Conservation (phyloP, 495 filamentous ascomycete species). For the Penicillium coprophilum region DNA sequence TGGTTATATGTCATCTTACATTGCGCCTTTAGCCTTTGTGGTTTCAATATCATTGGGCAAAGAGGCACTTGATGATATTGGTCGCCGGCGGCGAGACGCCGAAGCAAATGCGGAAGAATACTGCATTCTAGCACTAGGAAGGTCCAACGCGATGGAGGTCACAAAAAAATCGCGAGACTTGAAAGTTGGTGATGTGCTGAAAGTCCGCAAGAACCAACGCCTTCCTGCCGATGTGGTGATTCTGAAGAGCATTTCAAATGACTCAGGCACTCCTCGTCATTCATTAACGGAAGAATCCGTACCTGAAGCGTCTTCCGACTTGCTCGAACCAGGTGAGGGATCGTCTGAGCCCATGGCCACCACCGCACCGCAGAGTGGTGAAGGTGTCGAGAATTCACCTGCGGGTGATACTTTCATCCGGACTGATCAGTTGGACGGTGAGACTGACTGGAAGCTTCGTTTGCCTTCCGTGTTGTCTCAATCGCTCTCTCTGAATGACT, state of each 20-base stretch:
- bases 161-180: conserved; percentile 82
- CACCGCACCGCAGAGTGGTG: conserved; percentile 9
- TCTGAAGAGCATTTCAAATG: conserved; percentile 74
- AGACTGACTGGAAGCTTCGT: conserved; percentile 98
- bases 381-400: conserved; percentile 23
- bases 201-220: conserved; percentile 84
- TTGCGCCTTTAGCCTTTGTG: conserved; percentile 90
- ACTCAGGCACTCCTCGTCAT: conserved; percentile 39
- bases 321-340: conserved; percentile 27
- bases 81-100: conserved; percentile 75
- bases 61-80: conserved; percentile 93
- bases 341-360: conserved; percentile 16
- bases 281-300: conserved; percentile 18
- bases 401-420: conserved; percentile 92
- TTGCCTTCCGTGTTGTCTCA: conserved; percentile 84
- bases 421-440: conserved; percentile 96
- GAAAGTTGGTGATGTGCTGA: conserved; percentile 91
- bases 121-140: conserved; percentile 68
- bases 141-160: conserved; percentile 51
- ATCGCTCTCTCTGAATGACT: conserved; percentile 61
- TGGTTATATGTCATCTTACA: conserved; percentile 92
- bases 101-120: conserved; percentile 95
- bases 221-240: conserved; percentile 95
- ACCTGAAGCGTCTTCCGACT: conserved; percentile 18
- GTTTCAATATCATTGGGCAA: conserved; percentile 90